Base-by-base conservation (phyloP, 108 stramenopile genomes). In the Nitzschia palea region DNA sequence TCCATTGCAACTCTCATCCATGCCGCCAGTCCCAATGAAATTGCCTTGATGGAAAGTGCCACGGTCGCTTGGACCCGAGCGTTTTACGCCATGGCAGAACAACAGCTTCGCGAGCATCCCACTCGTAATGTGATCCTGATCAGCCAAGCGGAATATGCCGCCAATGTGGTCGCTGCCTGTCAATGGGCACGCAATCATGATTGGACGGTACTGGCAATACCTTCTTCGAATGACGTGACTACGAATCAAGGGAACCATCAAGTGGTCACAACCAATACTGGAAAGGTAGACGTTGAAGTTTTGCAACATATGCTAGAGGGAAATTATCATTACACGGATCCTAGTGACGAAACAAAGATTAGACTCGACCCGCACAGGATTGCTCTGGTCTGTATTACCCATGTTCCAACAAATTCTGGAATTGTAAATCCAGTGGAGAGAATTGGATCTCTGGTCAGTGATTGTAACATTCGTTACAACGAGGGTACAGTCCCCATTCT, bases 341-440 rank as follows among this genome's bases (percentile, higher is more conserved):
- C 30, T 10, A 40, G 6, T 40, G 18, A 48, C 18, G 67, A 54
- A 62, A 29, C 28, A 20, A 52, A 43, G 8, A 33, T 53, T 26
- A 35, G 37, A 0, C 29, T 83, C 28, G 80, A 86, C 55, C 86
- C 86, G 10, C n/a, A 55, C 0, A 57, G 65, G 0, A 84, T 87
- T 42, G 77, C 73, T 22, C 52, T 84, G 53, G 83, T 87, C 25
- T 88, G 86, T 51, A 68, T 93, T 29, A 90, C 89, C 3, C 89
- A 91, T 58, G 67, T 93, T 3, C 92, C 92, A 3, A 90, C 89
- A 20, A 93, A 93, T 53, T 83, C 87, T 37, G 89, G 89, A 10
- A 81, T 91, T 20, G 64, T 91, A 44, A 94, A 91, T 61, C 83
- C 87, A 23, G 89, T 86, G 0, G 37, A 81, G 29, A 82, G 73